Evolutionary conservation across 1,284 basidiomycete species (phyloP).

Genomic region (Malassezia slooffiae): DNA sequence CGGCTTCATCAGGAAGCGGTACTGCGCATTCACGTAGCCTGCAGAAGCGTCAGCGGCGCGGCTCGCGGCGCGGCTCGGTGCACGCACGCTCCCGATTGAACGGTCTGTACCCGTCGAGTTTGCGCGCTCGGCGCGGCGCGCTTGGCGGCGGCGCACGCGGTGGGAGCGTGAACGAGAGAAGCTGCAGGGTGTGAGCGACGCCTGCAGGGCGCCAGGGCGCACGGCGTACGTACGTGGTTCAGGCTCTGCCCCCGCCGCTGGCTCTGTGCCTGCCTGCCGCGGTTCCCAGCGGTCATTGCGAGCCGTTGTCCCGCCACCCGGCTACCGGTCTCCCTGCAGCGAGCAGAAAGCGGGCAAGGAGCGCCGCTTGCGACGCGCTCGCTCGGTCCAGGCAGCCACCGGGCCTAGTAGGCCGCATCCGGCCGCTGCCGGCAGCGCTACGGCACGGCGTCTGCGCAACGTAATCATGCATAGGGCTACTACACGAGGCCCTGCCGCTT

Average conservation of each 20-base stretch:
- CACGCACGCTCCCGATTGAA: conserved; percentile 43
- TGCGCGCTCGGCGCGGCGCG: conserved; percentile 24
- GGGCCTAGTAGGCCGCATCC: too few relatives aligned
- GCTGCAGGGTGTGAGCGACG: conserved; percentile 11
- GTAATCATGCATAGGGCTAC: not conserved
- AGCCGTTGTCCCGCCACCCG: too few relatives aligned
- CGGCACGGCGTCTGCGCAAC: not conserved
- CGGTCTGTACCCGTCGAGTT: conserved; percentile 19
- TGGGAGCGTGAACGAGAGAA: conserved; percentile 42
- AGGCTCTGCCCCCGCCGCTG: conserved; percentile 29
- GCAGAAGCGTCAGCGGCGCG: not conserved
- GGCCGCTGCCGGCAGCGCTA: not conserved
- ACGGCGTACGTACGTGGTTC: conserved; percentile 33
- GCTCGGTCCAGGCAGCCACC: too few relatives aligned
- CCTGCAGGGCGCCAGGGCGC: too few relatives aligned
- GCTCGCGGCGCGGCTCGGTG: too few relatives aligned
- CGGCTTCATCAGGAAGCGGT: conserved; percentile 44
- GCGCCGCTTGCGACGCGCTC: too few relatives aligned
- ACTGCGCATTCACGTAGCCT: conserved; percentile 44
- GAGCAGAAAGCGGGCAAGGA: too few relatives aligned
- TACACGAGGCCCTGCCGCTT: conserved; percentile 44
- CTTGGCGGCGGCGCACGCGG: conserved; percentile 33
- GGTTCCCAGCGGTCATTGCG: not conserved
- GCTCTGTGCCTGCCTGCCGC: conserved; percentile 5
- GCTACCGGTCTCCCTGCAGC: too few relatives aligned